Percentiles rank a stretch among this genome's conserved stretches.
phyloP scores from a whole-genome alignment of 306 rosid species.

The Parietaria judaica region DNA sequence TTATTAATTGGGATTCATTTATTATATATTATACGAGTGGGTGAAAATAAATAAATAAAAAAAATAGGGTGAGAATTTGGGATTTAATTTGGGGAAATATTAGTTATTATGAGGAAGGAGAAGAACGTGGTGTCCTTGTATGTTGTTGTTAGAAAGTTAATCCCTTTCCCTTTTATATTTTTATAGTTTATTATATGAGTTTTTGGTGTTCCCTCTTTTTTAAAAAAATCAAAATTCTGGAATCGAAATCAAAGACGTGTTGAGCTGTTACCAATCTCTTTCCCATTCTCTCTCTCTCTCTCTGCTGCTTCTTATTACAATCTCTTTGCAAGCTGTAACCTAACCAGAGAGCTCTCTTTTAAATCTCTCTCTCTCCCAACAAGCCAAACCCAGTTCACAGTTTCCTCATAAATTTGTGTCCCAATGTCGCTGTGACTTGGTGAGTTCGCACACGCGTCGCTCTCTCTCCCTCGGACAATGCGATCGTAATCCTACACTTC shows the following conservation, averaged over 20 bases:
- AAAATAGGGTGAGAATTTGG: constrained; percentile 17
- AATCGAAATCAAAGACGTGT: constrained; percentile 57
- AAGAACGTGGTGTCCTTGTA: constrained; percentile 31
- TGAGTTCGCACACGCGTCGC: constrained; percentile 51
- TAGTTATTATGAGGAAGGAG: constrained; percentile 20
- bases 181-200: neutral
- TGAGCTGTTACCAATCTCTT: constrained; percentile 58
- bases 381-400: neutral
- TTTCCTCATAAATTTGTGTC: constrained; percentile 22
- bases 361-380: constrained; percentile 3
- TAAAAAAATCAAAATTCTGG: constrained; percentile 4
- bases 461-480: neutral
- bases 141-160: constrained; percentile 12
- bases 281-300: constrained; percentile 15
- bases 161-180: neutral
- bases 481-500: neutral
- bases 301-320: constrained; percentile 18
- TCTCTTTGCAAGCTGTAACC: constrained; percentile 51
- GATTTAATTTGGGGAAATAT: constrained; percentile 13
- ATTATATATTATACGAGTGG: constrained; percentile 24
- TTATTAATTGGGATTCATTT: constrained; percentile 26
- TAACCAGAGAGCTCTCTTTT: constrained; percentile 32
- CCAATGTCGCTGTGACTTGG: constrained; percentile 52
- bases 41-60: constrained; percentile 14
- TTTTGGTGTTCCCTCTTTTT: neutral